These are phyloP conservation scores for Eucalyptus guilfoylei DNA, from an alignment of 345 rosid species.

Conservation along the genomic window DNA sequence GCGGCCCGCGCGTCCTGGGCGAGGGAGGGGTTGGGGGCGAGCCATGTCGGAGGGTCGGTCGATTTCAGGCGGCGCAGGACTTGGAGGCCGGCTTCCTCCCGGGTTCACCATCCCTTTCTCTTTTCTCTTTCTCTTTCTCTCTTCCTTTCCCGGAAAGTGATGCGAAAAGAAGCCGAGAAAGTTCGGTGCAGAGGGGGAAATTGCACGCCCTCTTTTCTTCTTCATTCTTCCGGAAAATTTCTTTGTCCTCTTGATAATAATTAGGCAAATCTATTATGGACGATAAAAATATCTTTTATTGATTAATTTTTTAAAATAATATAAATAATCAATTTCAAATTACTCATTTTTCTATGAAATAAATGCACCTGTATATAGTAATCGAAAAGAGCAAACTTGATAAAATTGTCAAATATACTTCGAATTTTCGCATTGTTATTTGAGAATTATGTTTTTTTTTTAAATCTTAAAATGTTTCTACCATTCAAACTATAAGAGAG, in stretches of 20 bases:
- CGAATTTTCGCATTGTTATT: background rate
- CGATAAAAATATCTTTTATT: no score
- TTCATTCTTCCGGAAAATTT: background rate
- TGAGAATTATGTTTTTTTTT: background rate
- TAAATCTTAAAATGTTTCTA: background rate
- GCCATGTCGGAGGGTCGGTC: slow-evolving; percentile 61
- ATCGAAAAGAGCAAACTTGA: background rate
- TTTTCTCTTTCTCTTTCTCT: background rate
- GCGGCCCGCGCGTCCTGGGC: slow-evolving; percentile 46
- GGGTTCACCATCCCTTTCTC: slow-evolving; percentile 26
- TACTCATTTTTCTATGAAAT: no score
- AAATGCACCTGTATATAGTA: background rate
- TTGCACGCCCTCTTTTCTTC: background rate
- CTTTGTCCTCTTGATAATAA: no score
- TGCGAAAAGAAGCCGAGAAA: background rate
- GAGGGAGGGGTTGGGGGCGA: slow-evolving; percentile 42
- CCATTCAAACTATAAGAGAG: background rate
- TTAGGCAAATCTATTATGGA: no score
- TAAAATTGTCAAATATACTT: background rate
- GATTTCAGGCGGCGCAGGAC: slow-evolving; percentile 43
- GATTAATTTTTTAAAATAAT: no score
- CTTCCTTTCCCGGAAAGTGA: background rate
- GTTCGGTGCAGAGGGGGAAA: background rate
- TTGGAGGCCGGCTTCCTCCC: slow-evolving; percentile 28
- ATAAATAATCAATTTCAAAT: no score